phyloP scores from a whole-genome alignment of 805 yeast genomes.

The Ogataea wickerhamii region DNA sequence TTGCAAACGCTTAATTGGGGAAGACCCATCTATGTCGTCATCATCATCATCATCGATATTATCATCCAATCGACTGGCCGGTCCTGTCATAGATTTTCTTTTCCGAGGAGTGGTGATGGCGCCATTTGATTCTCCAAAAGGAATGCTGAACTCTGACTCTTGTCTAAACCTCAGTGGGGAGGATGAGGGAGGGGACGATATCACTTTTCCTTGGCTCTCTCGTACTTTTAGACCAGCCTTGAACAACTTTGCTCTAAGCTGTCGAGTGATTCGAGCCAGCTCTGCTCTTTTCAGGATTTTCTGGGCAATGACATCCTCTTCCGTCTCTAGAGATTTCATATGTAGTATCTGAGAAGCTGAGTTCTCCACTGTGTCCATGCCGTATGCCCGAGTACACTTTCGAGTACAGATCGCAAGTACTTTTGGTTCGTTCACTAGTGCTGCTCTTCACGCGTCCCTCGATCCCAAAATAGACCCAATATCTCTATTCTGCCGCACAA shows the following conservation, averaged over 20 bases:
- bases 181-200: conserved; percentile 13
- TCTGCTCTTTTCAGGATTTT: conserved; percentile 44
- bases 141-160: conserved; percentile 2
- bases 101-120: conserved; percentile 30
- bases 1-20: conserved; percentile 28
- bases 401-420: too few species aligned
- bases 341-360: conserved; percentile 4
- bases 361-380: neutral
- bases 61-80: conserved; percentile 1
- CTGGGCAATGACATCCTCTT: conserved; percentile 42
- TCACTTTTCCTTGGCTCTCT: conserved; percentile 26
- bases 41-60: conserved; percentile 8
- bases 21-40: conserved; percentile 17
- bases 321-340: conserved; percentile 4
- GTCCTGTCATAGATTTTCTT: conserved; percentile 19
- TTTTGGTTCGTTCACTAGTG: too few species aligned
- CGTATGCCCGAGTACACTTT: too few species aligned
- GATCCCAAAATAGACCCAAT: too few species aligned
- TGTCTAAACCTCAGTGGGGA: conserved; percentile 12
- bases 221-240: conserved; percentile 39
- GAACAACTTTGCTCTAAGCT: conserved; percentile 38
- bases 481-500: too few species aligned
- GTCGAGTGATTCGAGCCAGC: conserved; percentile 43
- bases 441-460: neutral
- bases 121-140: conserved; percentile 6